Evolutionary conservation across 2,329 filamentous ascomycete genomes (phyloP).

Genomic region (Polychaeton citri): DNA sequence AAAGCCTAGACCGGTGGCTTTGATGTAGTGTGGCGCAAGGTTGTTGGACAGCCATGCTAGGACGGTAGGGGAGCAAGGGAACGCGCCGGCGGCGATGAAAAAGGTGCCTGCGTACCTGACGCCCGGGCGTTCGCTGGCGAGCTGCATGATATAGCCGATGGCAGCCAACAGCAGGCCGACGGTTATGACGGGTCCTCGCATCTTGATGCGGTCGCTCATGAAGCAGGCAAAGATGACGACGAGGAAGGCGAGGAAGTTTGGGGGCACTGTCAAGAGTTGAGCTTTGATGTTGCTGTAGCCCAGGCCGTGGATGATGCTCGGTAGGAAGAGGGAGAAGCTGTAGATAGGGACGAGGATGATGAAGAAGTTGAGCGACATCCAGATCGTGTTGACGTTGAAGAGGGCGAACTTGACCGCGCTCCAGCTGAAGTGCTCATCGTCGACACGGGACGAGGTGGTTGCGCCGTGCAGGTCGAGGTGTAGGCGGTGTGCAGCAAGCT

Average conservation of each 20-base stretch:
- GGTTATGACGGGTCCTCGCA: slow-evolving; percentile 21
- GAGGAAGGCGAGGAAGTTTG: slow-evolving; percentile 22
- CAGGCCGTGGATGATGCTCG: slow-evolving; percentile 30
- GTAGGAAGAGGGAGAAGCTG: slow-evolving; percentile 34
- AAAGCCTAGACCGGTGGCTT: slow-evolving; percentile 29
- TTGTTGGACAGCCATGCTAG: slow-evolving; percentile 31
- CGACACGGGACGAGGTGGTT: slow-evolving; percentile 12
- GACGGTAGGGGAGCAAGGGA: slow-evolving; percentile 20
- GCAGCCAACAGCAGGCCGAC: slow-evolving; percentile 16
- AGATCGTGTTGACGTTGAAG: slow-evolving; percentile 21
- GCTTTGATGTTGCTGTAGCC: slow-evolving; percentile 28
- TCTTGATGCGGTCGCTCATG: slow-evolving; percentile 18
- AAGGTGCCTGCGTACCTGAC: slow-evolving; percentile 29
- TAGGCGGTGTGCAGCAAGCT: slow-evolving; percentile 16
- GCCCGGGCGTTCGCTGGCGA: slow-evolving; percentile 17
- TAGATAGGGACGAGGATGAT: slow-evolving; percentile 24
- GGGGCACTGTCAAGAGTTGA: slow-evolving; percentile 27
- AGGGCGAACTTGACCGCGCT: slow-evolving; percentile 16
- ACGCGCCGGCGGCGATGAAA: slow-evolving; percentile 21
- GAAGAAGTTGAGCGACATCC: slow-evolving; percentile 21
- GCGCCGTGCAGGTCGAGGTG: slow-evolving; percentile 19
- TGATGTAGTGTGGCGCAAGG: slow-evolving; percentile 29
- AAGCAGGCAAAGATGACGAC: slow-evolving; percentile 13
- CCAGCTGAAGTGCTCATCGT: slow-evolving; percentile 22
- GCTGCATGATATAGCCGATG: slow-evolving; percentile 28